Base-by-base conservation (phyloP, 2,329 filamentous ascomycete species). In the Xylariaceae sp. region DNA sequence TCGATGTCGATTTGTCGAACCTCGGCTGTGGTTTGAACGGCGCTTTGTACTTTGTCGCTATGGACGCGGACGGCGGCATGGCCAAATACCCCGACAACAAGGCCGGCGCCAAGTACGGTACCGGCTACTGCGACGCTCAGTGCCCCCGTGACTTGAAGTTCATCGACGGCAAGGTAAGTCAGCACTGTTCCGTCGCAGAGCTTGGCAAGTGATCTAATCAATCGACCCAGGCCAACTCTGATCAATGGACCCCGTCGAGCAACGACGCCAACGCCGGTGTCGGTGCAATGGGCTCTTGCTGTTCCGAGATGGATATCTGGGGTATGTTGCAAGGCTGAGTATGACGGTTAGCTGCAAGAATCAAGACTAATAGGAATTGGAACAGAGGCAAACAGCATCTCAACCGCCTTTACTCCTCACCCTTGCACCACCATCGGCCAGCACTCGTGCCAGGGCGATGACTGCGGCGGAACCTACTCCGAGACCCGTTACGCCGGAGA, bases 1-100 rank as follows among this genome's bases (percentile, higher is more conserved):
- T 86, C 54, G 81, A 84, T 48, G 81, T 85, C 16, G 82, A 86
- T 62, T 75, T 83, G 44, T 83, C 81, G 43, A 76, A 78, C 56
- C 73, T 85, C n/a, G 60, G 59, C 43, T 86, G 83, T 60, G 83
- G 83, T 51, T 68, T 86, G 53, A 86, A 87, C 67, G 83, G 82
- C 51, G 82, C 82, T 39, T 66, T 86, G 36, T 85, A 86, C 66
- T 73, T 79, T 47, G 71, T 75, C 44, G 68, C 73, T 64, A 83
- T 83, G 80, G 75, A 79, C 45, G 71, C 72, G 31, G 77, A 81
- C 50, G 79, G 79, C 55, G 79, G 79, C 34, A 62, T 72, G 66
- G 63, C 66, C 60, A 74, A 75, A 61, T 76, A 74, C 64, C 46
- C 66, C 9, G 71, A 66, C 62, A 82, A 74, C 67, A 69, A 71